phyloP scores from a whole-genome alignment of 1,284 basidiomycete genomes.

The Ustilago xerochloae region DNA sequence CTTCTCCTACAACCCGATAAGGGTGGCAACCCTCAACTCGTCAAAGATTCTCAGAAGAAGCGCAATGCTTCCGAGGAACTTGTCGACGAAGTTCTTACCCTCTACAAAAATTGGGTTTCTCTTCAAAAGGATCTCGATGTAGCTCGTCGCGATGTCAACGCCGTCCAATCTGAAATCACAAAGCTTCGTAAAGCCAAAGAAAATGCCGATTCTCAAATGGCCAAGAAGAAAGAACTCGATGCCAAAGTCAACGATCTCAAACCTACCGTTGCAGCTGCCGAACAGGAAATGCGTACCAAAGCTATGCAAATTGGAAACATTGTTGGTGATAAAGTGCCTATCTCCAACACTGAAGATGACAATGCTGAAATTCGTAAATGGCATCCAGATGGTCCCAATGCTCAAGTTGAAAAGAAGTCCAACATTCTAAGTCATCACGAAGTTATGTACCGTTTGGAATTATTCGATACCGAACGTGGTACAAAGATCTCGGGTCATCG shows the following conservation, averaged over 20 bases:
- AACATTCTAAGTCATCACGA: constrained; percentile 95
- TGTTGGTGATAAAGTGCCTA: constrained; percentile 85
- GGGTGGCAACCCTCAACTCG: constrained; percentile 92
- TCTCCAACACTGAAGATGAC: constrained; percentile 94
- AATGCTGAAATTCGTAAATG: constrained; percentile 84
- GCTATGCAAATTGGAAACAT: constrained; percentile 90
- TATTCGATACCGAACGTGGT: constrained; percentile 92
- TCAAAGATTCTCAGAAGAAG: constrained; percentile 91
- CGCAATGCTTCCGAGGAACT: constrained; percentile 87
- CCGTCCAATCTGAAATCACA: constrained; percentile 91
- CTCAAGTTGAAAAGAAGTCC: constrained; percentile 71
- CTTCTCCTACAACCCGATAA: constrained; percentile 66
- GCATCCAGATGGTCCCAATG: constrained; percentile 84
- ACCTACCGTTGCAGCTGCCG: constrained; percentile 73
- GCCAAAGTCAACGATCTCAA: constrained; percentile 81
- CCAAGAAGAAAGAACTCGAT: constrained; percentile 81
- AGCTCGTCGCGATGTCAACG: constrained; percentile 84
- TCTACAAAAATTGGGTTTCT: constrained; percentile 90
- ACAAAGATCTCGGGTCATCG: constrained; percentile 92
- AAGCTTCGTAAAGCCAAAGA: constrained; percentile 94
- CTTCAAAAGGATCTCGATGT: constrained; percentile 86
- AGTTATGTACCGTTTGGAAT: constrained; percentile 90
- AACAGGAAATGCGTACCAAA: constrained; percentile 81
- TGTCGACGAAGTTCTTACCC: constrained; percentile 90
- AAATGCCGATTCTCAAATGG: constrained; percentile 84